Evolutionary conservation across 805 yeast genomes (phyloP).

Genomic region (Metschnikowia cerradonensis): DNA sequence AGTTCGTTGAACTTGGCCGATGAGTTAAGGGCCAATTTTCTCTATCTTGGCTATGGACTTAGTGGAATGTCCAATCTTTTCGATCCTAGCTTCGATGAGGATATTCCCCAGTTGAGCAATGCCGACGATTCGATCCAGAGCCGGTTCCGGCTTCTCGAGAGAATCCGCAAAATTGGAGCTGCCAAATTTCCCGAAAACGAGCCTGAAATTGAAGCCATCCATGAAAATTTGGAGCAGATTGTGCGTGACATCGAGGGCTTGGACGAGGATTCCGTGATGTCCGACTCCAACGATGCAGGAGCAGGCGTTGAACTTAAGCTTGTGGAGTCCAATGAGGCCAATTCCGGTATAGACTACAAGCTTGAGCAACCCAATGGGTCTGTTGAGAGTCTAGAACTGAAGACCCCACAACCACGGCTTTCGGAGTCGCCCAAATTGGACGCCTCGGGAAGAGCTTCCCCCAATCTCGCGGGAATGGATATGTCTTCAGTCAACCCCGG

Average conservation of each 20-base stretch:
- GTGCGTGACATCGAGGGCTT: constrained; percentile 27
- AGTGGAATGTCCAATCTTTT: constrained; percentile 70
- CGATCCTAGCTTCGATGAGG: constrained; percentile 64
- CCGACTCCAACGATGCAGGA: constrained; percentile 1
- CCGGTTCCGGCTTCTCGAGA: constrained; percentile 31
- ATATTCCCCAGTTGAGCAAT: constrained; percentile 35
- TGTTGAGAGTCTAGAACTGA: background rate
- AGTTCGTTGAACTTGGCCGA: constrained; percentile 42
- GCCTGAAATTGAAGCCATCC: constrained; percentile 23
- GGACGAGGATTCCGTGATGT: constrained; percentile 5
- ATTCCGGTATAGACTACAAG: too few species aligned
- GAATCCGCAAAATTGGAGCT: constrained; percentile 25
- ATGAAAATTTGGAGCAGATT: constrained; percentile 32
- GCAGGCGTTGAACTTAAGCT: background rate
- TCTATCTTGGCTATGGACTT: constrained; percentile 54
- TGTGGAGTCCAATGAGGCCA: too few species aligned
- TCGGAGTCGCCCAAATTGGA: constrained; percentile 20
- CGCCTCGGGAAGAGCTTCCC: constrained; percentile 42
- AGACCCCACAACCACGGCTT: background rate
- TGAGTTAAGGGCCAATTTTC: constrained; percentile 49
- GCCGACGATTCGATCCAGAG: constrained; percentile 31
- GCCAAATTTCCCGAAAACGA: constrained; percentile 21
- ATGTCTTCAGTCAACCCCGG: constrained; percentile 51
- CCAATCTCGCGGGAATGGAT: constrained; percentile 40
- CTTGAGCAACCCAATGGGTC: background rate